Percentiles rank a stretch among this genome's conserved stretches.
Conservation (phyloP, 2,329 filamentous ascomycete genomes). For the Chaetothyriales sp. region DNA sequence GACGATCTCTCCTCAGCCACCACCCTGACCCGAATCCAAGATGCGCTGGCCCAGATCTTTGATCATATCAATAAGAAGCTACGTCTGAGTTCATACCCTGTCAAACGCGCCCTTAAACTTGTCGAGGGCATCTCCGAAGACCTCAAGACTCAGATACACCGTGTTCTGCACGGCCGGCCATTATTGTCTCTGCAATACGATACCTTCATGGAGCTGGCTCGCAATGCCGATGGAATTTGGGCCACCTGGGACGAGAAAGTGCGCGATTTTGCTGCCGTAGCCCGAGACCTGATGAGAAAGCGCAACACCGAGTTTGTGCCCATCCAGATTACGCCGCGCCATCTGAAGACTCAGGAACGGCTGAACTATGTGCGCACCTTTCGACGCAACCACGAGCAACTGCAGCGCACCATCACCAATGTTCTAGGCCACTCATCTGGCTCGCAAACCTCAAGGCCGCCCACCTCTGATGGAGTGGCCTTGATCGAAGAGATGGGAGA, state of each 20-base stretch:
- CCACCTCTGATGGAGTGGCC: constrained; percentile 43
- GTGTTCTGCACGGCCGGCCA: constrained; percentile 68
- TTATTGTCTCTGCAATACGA: constrained; percentile 84
- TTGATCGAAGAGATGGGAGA: constrained; percentile 91
- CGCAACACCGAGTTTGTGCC: constrained; percentile 97
- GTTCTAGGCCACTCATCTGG: constrained; percentile 68
- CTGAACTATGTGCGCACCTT: constrained; percentile 91
- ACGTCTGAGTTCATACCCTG: constrained; percentile 77
- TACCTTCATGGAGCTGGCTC: constrained; percentile 78
- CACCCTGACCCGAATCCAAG: constrained; percentile 72
- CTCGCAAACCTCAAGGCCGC: constrained; percentile 39
- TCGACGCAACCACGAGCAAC: constrained; percentile 90
- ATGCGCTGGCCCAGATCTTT: constrained; percentile 82
- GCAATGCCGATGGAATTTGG: constrained; percentile 71
- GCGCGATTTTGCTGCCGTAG: constrained; percentile 96
- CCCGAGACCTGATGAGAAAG: constrained; percentile 81
- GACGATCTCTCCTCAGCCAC: constrained; percentile 90
- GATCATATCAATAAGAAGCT: constrained; percentile 94
- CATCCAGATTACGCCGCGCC: constrained; percentile 83
- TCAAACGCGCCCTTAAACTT: constrained; percentile 77
- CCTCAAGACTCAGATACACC: constrained; percentile 71
- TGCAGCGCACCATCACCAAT: constrained; percentile 89
- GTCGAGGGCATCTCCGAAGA: constrained; percentile 94
- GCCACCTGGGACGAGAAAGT: constrained; percentile 86
- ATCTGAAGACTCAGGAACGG: constrained; percentile 75